Evolutionary conservation across 331 rosid genomes (phyloP), one percentile per base, ranked within the genome.

Genomic region (Cydonia oblonga): DNA sequence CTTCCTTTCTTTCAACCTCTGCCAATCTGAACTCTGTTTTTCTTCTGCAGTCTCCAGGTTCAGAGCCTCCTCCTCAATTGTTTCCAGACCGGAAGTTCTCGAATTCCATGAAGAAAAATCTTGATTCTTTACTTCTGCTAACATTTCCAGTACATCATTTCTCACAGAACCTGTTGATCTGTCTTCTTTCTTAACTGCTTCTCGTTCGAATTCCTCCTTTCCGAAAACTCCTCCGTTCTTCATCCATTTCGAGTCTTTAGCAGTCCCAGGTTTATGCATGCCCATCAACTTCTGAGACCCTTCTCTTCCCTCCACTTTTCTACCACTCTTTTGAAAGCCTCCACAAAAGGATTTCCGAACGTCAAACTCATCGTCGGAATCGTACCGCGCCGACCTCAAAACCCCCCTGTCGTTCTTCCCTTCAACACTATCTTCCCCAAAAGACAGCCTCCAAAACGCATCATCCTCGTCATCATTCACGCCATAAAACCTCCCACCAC

Each of bases 371-470:
- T 84, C 82, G 35, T 86, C 86, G 5, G 83, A 72, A 51, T 70
- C 79, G 69, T 70, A 33, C 84, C 58, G 6, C 16, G 7, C 73
- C 1, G 85, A 76, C 57, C 80, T 78, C 51, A 76, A 38, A 78
- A 28, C 62, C 56, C 74, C 80, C 26, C 68, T 68, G 14, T 38
- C 49, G 33, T 80, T 85, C 78, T 83, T 81, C 32, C 66, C 80
- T 38, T 80, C 81, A 33, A 66, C 64, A 28, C 67, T 44, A 33
- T 88, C 86, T 73, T 80, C 90, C 33, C 96, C 76, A 74, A 93
- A 93, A 18, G 97, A 88, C 2, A 89, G 81, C 76, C 97, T 93
- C 96, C 96, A 89, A 77, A 82, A 91, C 33, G 86, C 80, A 20
- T 88, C 90, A 22, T 70, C 79, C 60, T 58, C 84, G 66, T 59